Evolutionary conservation across 495 filamentous ascomycete species (phyloP), one percentile per base, ranked within the genome.

Genomic region (Penicillium daleae): DNA sequence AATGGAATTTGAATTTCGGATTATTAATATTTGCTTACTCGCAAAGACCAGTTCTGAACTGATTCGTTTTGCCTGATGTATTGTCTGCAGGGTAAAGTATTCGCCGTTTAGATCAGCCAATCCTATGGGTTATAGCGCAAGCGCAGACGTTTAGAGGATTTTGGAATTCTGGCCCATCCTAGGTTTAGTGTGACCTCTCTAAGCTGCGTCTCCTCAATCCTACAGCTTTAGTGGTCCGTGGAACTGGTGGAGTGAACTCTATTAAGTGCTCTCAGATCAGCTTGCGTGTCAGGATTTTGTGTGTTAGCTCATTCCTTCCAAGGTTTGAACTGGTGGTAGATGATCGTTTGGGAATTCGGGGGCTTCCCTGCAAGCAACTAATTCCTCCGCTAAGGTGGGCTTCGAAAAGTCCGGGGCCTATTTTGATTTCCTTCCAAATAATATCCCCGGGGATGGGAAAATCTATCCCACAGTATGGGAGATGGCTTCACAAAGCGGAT

Each of bases 371-470:
- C 55, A 57, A 21, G 55, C 39, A 8, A n/a, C 40, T 0, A 57
- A 42, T 57, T 57, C 55, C 12, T 57, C 55, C 17, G 27, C 55
- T n/a, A 57, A n/a, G 15, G 39, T 57, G 12, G 15, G 55, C 17
- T 10, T 57, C 19, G n/a, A 8, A 31, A 35, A 17, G 39, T 21
- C 39, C 15, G 33, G 39, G 9, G 6, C 21, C 29, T 31, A 46
- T n/a, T 9, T 46, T 21, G 26, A 27, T 29, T 17, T 15, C 3
- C 4, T 27, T 50, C 46, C 46, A 50, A 15, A n/a, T 13, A 5
- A 15, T 27, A 9, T 27, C 46, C 29, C 26, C 46, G 17, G 17
- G n/a, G 2, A 22, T 33, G 33, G 6, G 5, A n/a, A 5, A 2
- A 33, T 12, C 33, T 6, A 2, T 24, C n/a, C 17, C n/a, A 33